Percentiles rank a stretch among this genome's conserved stretches.
Conservation (phyloP, 179 eudicot genomes). For the Spinacia oleracea region DNA sequence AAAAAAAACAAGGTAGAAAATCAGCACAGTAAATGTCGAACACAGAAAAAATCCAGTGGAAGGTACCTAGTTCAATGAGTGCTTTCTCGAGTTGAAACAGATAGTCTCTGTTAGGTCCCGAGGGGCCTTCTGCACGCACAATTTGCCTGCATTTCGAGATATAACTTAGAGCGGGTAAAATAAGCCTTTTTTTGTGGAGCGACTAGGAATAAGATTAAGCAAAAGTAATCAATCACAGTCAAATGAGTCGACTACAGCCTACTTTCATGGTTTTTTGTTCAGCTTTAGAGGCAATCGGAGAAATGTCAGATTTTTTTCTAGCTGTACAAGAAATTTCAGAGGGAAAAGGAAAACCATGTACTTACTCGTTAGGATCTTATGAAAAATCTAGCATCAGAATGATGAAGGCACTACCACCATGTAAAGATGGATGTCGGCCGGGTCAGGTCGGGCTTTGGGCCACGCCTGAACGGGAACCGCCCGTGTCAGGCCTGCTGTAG, state of each 20-base stretch:
- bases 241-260: not conserved
- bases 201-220: not conserved
- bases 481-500: too few relatives aligned
- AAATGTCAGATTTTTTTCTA: not conserved
- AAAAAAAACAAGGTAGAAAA: not conserved
- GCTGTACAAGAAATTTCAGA: too few relatives aligned
- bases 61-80: constrained; percentile 60
- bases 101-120: constrained; percentile 95
- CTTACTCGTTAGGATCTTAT: not conserved
- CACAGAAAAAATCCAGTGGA: not conserved
- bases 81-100: constrained; percentile 88
- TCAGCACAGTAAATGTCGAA: not conserved
- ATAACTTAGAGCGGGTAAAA: too few relatives aligned
- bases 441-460: too few relatives aligned
- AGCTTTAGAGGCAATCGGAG: not conserved
- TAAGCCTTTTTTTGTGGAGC: not conserved
- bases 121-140: constrained; percentile 76
- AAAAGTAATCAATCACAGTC: not conserved
- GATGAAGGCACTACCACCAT: too few relatives aligned
- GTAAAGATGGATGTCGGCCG: too few relatives aligned
- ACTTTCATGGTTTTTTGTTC: not conserved
- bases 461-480: too few relatives aligned
- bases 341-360: not conserved
- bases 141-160: constrained; percentile 61
- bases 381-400: not conserved